Evolutionary conservation across 306 rosid genomes (phyloP).

Genomic region (Trifolium dubium): DNA sequence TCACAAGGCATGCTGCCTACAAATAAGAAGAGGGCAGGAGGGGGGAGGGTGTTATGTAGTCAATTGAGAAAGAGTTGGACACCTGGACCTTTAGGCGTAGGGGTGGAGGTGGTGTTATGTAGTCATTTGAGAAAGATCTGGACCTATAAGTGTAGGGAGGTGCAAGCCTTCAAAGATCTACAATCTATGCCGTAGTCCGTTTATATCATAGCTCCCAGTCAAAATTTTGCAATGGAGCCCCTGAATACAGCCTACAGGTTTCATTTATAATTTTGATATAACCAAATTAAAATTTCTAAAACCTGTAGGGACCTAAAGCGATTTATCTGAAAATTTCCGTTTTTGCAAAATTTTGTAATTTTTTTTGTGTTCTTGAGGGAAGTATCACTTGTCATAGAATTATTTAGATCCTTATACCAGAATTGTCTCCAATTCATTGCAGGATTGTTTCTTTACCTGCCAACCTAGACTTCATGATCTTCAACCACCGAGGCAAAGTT

Average conservation of each 20-base stretch:
- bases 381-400: constrained; percentile 13
- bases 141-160: background rate
- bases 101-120: no score
- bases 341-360: constrained; percentile 2
- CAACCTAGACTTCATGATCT: constrained; percentile 81
- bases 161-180: background rate
- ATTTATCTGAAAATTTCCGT: constrained; percentile 5
- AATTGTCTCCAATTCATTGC: constrained; percentile 46
- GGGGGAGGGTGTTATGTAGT: no score
- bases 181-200: background rate
- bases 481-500: constrained; percentile 81
- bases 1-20: no score
- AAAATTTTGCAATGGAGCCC: background rate
- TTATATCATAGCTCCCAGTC: background rate
- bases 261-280: background rate
- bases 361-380: constrained; percentile 26
- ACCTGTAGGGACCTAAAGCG: background rate
- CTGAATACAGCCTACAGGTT: constrained; percentile 11
- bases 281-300: background rate
- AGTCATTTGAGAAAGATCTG: no score
- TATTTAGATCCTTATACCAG: constrained; percentile 18
- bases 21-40: no score
- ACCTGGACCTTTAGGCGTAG: no score
- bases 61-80: no score
- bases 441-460: constrained; percentile 81